Percentiles rank a stretch among this genome's conserved stretches.
These are phyloP conservation scores for Dactylellina sp. DNA, from an alignment of 2,329 filamentous ascomycete species.

Conservation along the genomic window DNA sequence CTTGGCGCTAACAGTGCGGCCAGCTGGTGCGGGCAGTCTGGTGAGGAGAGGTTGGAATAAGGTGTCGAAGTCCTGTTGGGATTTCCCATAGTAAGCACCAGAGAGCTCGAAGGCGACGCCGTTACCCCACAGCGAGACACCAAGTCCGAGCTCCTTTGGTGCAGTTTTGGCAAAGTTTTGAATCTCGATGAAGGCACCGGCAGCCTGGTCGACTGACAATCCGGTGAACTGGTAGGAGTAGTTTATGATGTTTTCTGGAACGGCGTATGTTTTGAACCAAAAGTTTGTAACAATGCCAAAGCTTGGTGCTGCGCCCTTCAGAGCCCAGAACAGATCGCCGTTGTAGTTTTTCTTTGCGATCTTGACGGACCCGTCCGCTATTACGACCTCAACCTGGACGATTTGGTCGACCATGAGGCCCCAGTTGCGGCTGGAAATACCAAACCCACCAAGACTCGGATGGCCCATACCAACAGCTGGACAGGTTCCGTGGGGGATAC, in stretches of 20 bases:
- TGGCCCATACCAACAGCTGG: slow-evolving; percentile 64
- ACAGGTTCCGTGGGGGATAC: slow-evolving; percentile 59
- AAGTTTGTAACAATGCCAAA: slow-evolving; percentile 65
- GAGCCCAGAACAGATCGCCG: slow-evolving; percentile 65
- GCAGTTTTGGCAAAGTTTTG: slow-evolving; percentile 58
- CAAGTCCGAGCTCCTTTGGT: slow-evolving; percentile 59
- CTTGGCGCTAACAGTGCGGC: slow-evolving; percentile 18
- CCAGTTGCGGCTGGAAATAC: slow-evolving; percentile 66
- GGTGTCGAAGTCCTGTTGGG: slow-evolving; percentile 16
- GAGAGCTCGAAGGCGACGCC: slow-evolving; percentile 42
- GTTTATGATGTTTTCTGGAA: slow-evolving; percentile 62
- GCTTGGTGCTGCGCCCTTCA: slow-evolving; percentile 65
- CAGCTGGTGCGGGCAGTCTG: slow-evolving; percentile 7
- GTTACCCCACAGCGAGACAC: slow-evolving; percentile 57
- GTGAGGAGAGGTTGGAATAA: slow-evolving; percentile 44
- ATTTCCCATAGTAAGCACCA: slow-evolving; percentile 53
- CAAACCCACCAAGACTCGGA: slow-evolving; percentile 65
- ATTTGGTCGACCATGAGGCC: slow-evolving; percentile 69
- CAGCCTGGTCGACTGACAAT: slow-evolving; percentile 63
- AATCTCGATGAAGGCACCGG: slow-evolving; percentile 62
- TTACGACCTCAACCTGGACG: slow-evolving; percentile 67
- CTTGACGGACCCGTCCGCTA: slow-evolving; percentile 59
- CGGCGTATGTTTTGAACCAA: slow-evolving; percentile 64
- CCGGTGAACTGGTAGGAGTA: slow-evolving; percentile 63
- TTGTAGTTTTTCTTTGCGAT: slow-evolving; percentile 62